Conservation (phyloP, 2,329 filamentous ascomycete genomes). For the Colletotrichum magnum region DNA sequence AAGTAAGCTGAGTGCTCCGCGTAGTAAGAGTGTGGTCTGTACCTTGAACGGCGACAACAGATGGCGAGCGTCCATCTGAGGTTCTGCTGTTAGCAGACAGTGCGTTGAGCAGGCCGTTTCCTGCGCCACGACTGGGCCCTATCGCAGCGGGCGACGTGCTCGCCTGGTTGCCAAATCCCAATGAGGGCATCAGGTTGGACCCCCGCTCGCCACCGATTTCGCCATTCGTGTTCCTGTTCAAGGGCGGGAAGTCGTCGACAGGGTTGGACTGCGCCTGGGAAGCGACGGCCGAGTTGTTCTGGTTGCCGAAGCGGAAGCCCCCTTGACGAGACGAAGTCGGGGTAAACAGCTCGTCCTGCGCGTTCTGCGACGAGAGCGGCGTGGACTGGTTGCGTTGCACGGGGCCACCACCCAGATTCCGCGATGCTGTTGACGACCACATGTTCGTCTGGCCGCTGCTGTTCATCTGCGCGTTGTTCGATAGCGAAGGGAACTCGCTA, state of each 20-base stretch:
- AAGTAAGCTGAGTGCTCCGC: slow-evolving; percentile 8
- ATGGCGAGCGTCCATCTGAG: slow-evolving; percentile 63
- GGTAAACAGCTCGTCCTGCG: slow-evolving; percentile 62
- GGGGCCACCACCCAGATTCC: slow-evolving; percentile 61
- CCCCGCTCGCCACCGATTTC: slow-evolving; percentile 71
- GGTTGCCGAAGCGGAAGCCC: slow-evolving; percentile 68
- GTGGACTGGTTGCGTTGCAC: slow-evolving; percentile 67
- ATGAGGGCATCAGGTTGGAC: slow-evolving; percentile 65
- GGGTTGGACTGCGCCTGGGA: slow-evolving; percentile 63
- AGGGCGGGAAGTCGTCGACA: slow-evolving; percentile 74
- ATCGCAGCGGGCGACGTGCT: slow-evolving; percentile 50
- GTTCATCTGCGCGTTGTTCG: slow-evolving; percentile 70
- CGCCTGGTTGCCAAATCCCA: slow-evolving; percentile 67
- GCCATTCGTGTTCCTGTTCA: slow-evolving; percentile 70
- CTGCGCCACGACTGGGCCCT: slow-evolving; percentile 57
- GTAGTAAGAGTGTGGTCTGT: slow-evolving; percentile 26
- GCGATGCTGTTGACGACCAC: slow-evolving; percentile 67
- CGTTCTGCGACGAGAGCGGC: slow-evolving; percentile 65
- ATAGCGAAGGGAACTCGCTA: slow-evolving; percentile 77
- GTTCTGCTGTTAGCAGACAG: slow-evolving; percentile 71
- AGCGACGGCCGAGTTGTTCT: slow-evolving; percentile 52
- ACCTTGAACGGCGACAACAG: slow-evolving; percentile 54
- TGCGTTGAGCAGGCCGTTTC: slow-evolving; percentile 75
- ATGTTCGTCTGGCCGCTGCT: slow-evolving; percentile 65
- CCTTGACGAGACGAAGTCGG: slow-evolving; percentile 62